Conservation (phyloP, 2,329 filamentous ascomycete species). For the Talaromyces rugulosus region DNA sequence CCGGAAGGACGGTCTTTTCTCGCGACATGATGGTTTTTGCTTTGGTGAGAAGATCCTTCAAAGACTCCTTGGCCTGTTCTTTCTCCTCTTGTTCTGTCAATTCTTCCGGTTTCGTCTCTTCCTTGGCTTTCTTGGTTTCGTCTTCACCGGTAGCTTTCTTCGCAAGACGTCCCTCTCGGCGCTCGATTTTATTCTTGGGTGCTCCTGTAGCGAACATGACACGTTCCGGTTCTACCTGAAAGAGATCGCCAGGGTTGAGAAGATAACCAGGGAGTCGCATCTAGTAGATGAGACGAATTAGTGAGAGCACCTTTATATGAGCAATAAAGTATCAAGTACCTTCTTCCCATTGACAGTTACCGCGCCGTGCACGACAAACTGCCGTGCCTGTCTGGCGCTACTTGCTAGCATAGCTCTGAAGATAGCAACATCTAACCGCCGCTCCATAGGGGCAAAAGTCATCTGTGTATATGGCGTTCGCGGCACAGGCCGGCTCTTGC, state of each 20-base stretch:
- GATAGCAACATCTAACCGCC: constrained; percentile 88
- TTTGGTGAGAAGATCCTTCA: constrained; percentile 53
- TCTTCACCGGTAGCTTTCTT: constrained; percentile 19
- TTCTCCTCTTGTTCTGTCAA: constrained; percentile 24
- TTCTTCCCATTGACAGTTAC: constrained; percentile 97
- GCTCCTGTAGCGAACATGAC: constrained; percentile 85
- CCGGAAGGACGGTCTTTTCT: constrained; percentile 53
- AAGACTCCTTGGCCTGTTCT: constrained; percentile 42
- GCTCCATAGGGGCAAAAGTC: constrained; percentile 86
- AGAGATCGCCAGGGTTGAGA: constrained; percentile 96
- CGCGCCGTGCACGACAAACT: constrained; percentile 87
- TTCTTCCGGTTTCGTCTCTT: constrained; percentile 23
- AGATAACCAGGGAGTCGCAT: constrained; percentile 90
- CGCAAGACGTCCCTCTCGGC: constrained; percentile 32
- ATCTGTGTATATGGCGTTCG: constrained; percentile 90
- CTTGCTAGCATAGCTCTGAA: constrained; percentile 93
- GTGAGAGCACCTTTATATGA: neutral
- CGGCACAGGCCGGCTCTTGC: constrained; percentile 26
- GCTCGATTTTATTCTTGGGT: constrained; percentile 53
- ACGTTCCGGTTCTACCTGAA: constrained; percentile 85
- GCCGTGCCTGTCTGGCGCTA: constrained; percentile 85
- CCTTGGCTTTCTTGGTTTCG: constrained; percentile 21
- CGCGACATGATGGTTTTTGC: constrained; percentile 59
- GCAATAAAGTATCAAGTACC: constrained; percentile 46
- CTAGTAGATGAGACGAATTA: constrained; percentile 44